Evolutionary conservation across 2,329 filamentous ascomycete species (phyloP).

Genomic region (Biscogniauxia sp.): DNA sequence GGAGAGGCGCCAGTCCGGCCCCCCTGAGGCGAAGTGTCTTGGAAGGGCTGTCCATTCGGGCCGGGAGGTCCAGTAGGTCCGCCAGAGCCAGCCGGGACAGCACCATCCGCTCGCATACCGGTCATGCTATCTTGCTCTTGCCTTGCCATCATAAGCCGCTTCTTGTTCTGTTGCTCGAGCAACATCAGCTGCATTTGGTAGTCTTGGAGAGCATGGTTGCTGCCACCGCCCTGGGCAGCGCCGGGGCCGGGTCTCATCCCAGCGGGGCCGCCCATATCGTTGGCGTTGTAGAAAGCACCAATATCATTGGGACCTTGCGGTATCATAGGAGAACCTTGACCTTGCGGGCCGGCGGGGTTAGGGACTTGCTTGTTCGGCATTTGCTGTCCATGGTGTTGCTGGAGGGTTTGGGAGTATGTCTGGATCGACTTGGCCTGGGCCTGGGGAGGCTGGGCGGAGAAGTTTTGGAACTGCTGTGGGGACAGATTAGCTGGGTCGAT

Average conservation of each 20-base stretch:
- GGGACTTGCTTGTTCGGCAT: slow-evolving; percentile 80
- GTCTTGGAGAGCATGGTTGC: slow-evolving; percentile 80
- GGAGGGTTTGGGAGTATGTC: slow-evolving; percentile 81
- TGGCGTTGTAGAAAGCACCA: slow-evolving; percentile 60
- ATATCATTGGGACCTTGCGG: slow-evolving; percentile 67
- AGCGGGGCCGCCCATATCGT: slow-evolving; percentile 55
- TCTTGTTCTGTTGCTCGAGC: slow-evolving; percentile 85
- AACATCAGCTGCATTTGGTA: slow-evolving; percentile 90
- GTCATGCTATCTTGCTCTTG: slow-evolving; percentile 71
- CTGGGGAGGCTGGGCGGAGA: slow-evolving; percentile 52
- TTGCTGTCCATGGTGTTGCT: slow-evolving; percentile 77
- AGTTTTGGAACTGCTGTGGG: slow-evolving; percentile 70
- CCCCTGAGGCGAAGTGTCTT: slow-evolving; percentile 68
- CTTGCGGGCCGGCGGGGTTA: slow-evolving; percentile 67
- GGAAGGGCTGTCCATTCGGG: slow-evolving; percentile 62
- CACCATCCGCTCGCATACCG: slow-evolving; percentile 48
- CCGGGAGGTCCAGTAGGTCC: slow-evolving; percentile 45
- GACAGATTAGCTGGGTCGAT: slow-evolving; percentile 74
- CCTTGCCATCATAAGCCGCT: slow-evolving; percentile 78
- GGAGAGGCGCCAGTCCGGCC: slow-evolving; percentile 70
- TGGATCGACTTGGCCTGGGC: slow-evolving; percentile 81
- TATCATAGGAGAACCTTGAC: slow-evolving; percentile 83
- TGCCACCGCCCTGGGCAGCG: slow-evolving; percentile 47
- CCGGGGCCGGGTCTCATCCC: slow-evolving; percentile 57
- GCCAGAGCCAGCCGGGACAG: slow-evolving; percentile 50